Conservation (phyloP, 2,329 filamentous ascomycete species). For the Aureobasidium sp. region DNA sequence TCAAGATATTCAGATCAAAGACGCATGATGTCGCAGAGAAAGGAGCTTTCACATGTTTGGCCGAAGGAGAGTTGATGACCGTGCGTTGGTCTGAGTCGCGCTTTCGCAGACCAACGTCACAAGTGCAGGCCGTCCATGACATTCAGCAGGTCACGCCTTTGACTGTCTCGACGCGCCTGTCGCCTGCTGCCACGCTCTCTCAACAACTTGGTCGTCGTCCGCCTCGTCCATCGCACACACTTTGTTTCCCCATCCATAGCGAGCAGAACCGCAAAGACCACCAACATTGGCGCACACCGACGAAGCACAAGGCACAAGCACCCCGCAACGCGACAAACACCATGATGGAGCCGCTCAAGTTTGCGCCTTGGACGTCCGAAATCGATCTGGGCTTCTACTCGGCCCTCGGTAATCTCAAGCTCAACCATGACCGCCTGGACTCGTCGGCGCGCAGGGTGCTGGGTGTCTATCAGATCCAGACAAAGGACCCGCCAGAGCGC, state of each 20-base stretch:
- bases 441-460: constrained; percentile 81
- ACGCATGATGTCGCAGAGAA: not conserved
- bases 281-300: not conserved
- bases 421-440: constrained; percentile 94
- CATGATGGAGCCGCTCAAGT: constrained; percentile 49
- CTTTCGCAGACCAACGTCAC: constrained; percentile 2
- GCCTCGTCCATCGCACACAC: not conserved
- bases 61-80: not conserved
- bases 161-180: not conserved
- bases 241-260: not conserved
- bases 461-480: constrained; percentile 79
- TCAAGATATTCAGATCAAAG: not conserved
- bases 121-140: not conserved
- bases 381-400: constrained; percentile 95
- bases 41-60: not conserved
- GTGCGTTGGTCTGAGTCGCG: not conserved
- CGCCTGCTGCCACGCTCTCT: not conserved
- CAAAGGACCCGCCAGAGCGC: constrained; percentile 58
- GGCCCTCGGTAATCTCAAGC: constrained; percentile 82
- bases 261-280: not conserved
- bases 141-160: not conserved
- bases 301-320: not conserved
- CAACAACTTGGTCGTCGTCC: not conserved
- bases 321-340: constrained; percentile 13
- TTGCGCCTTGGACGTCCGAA: constrained; percentile 84